phyloP scores from a whole-genome alignment of 192 early-diverging fungal genomes.

The Entomortierella lignicola region DNA sequence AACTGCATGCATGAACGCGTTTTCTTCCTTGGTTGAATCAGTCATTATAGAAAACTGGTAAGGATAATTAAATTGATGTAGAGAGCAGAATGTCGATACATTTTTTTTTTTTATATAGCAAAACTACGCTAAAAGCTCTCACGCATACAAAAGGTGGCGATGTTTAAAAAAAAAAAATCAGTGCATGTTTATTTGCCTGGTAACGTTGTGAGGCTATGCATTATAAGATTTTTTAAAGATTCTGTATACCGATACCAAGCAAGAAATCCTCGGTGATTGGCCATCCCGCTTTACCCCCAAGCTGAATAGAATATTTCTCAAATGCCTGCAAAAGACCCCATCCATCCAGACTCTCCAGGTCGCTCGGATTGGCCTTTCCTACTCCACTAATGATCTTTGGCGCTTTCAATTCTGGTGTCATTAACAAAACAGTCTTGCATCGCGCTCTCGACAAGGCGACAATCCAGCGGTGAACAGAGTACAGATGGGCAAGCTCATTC shows the following conservation, averaged over 20 bases:
- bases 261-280: conserved; percentile 24
- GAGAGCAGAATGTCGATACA: no score
- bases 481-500: conserved; percentile 51
- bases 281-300: conserved; percentile 32
- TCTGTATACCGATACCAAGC: conserved; percentile 2
- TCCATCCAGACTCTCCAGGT: conserved; percentile 29
- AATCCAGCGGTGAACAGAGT: conserved; percentile 60
- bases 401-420: conserved; percentile 34
- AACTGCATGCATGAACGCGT: conserved; percentile 43
- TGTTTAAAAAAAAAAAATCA: no score
- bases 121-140: no score
- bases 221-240: no score
- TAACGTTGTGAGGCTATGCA: no score
- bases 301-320: conserved; percentile 20
- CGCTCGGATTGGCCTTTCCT: conserved; percentile 16
- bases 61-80: no score
- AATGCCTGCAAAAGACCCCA: conserved; percentile 40
- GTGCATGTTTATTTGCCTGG: no score
- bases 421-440: conserved; percentile 53
- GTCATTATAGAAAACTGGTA: no score
- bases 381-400: conserved; percentile 35
- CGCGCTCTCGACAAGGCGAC: conserved; percentile 59
- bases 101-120: no score
- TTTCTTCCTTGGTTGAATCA: conserved; percentile 50
- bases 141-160: no score